Conservation (phyloP, 2,329 filamentous ascomycete species). For the Neopestalotiopsis rosae region DNA sequence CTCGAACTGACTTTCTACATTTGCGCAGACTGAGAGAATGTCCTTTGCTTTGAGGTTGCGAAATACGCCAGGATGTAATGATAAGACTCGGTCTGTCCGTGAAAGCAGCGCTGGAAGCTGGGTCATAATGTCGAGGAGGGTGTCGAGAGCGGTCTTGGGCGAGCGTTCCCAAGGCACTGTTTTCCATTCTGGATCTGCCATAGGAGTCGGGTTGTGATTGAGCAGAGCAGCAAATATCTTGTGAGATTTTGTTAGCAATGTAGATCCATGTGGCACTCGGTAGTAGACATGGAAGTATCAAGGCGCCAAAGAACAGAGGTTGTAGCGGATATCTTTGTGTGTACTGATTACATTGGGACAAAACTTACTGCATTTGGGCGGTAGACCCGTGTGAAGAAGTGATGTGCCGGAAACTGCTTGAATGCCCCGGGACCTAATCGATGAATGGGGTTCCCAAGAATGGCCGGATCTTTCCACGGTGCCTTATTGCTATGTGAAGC, state of each 20-base stretch:
- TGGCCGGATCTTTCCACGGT: slow-evolving; percentile 43
- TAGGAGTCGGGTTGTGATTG: slow-evolving; percentile 54
- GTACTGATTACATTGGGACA: neutral
- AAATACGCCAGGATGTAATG: slow-evolving; percentile 43
- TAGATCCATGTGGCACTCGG: neutral
- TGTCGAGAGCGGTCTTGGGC: slow-evolving; percentile 56
- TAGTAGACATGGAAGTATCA: slow-evolving; percentile 53
- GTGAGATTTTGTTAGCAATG: neutral
- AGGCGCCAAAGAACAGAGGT: neutral
- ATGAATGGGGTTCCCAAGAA: slow-evolving; percentile 42
- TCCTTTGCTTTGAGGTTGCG: slow-evolving; percentile 53
- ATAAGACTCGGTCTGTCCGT: slow-evolving; percentile 48
- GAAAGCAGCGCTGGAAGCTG: slow-evolving; percentile 53
- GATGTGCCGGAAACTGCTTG: slow-evolving; percentile 58
- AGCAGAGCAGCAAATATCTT: slow-evolving; percentile 55
- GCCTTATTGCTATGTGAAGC: slow-evolving; percentile 37
- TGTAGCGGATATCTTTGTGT: neutral
- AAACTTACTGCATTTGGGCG: slow-evolving; percentile 57
- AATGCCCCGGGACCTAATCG: slow-evolving; percentile 53
- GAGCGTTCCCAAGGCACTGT: slow-evolving; percentile 57
- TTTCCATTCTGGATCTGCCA: slow-evolving; percentile 57
- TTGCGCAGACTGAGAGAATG: slow-evolving; percentile 52
- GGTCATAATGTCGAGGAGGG: slow-evolving; percentile 56
- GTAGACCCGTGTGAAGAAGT: slow-evolving; percentile 62
- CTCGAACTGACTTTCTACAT: slow-evolving; percentile 53